Evolutionary conservation across 768 basidiomycete genomes (phyloP).

Genomic region (Boletellus emodensis): DNA sequence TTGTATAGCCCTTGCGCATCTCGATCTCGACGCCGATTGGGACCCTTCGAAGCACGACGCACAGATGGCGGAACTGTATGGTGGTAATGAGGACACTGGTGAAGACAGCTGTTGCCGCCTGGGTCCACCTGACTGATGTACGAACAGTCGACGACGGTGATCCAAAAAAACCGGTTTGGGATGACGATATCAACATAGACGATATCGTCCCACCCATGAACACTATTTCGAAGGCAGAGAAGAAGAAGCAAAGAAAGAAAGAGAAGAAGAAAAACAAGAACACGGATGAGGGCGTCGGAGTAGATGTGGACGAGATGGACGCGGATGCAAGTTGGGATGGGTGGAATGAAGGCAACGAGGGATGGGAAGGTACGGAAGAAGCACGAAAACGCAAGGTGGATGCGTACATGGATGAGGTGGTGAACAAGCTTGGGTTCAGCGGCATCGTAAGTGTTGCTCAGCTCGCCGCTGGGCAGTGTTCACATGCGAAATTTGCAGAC

Average conservation of each 20-base stretch:
- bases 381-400: slow-evolving; percentile 81
- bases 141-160: slow-evolving; percentile 31
- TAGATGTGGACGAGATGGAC: slow-evolving; percentile 45
- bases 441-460: slow-evolving; percentile 65
- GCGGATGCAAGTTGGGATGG: slow-evolving; percentile 45
- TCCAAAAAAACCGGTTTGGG: slow-evolving; percentile 81
- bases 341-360: slow-evolving; percentile 45
- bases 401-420: slow-evolving; percentile 88
- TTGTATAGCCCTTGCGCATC: slow-evolving; percentile 51
- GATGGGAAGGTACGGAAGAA: slow-evolving; percentile 88
- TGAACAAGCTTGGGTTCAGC: slow-evolving; percentile 84
- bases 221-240: slow-evolving; percentile 24
- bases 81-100: slow-evolving; percentile 42
- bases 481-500: slow-evolving; percentile 48
- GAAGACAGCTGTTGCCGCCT: slow-evolving; percentile 3
- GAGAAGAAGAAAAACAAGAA: slow-evolving; percentile 40
- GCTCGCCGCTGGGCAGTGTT: background rate
- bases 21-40: slow-evolving; percentile 93
- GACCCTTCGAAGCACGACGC: slow-evolving; percentile 80
- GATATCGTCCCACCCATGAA: slow-evolving; percentile 47
- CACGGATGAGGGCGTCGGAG: slow-evolving; percentile 43
- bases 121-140: background rate
- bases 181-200: slow-evolving; percentile 82
- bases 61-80: slow-evolving; percentile 78
- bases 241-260: slow-evolving; percentile 45